phyloP scores from a whole-genome alignment of 108 stramenopile species.

The Nannochloropsis oceanica region DNA sequence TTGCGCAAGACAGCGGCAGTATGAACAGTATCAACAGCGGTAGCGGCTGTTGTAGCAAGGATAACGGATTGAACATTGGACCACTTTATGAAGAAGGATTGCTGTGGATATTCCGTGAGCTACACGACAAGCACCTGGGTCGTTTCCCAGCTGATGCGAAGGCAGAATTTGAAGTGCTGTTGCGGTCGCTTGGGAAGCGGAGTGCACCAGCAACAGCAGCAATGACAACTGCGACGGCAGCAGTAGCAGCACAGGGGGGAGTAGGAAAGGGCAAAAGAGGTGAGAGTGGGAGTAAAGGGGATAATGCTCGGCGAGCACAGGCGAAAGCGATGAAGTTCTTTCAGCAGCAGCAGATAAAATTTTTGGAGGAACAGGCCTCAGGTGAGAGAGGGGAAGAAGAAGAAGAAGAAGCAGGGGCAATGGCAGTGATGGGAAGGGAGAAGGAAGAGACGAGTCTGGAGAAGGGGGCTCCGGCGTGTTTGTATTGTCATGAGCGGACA shows the following conservation, averaged over 20 bases:
- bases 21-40: too few relatives aligned
- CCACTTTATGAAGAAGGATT: background rate
- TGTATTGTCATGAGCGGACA: constrained; percentile 24
- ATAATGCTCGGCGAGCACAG: background rate
- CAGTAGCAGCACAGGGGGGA: background rate
- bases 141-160: background rate
- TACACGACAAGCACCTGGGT: background rate
- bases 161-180: background rate
- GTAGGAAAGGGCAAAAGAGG: background rate
- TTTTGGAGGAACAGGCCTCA: background rate
- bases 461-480: constrained; percentile 16
- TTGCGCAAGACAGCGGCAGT: background rate
- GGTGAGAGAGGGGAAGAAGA: background rate
- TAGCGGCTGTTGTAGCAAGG: background rate
- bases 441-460: background rate
- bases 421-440: background rate
- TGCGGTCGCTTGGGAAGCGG: background rate
- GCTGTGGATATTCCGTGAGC: background rate
- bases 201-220: background rate
- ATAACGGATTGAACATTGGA: background rate
- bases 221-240: too few relatives aligned
- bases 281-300: background rate
- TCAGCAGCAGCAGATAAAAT: background rate
- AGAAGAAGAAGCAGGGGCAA: background rate
- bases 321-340: background rate